Conservation (phyloP, 2,329 filamentous ascomycete genomes). For the Monosporascus sp. region DNA sequence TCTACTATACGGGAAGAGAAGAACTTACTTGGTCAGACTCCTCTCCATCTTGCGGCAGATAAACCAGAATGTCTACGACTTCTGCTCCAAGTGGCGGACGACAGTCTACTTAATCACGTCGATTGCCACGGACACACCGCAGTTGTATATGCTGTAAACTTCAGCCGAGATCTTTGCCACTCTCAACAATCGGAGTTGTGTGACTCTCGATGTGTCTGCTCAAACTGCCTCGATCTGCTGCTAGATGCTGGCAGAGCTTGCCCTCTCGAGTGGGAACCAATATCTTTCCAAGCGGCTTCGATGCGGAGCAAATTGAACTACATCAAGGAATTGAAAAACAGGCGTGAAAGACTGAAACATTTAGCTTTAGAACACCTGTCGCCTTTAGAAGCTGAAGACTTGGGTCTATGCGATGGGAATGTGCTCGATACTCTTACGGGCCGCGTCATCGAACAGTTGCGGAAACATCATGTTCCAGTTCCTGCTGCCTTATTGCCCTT, state of each 20-base stretch:
- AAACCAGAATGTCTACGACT: background rate
- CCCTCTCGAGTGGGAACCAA: no score
- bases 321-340: background rate
- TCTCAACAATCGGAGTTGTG: background rate
- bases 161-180: background rate
- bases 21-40: background rate
- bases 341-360: background rate
- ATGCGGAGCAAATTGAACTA: background rate
- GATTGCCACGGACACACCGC: fast-evolving
- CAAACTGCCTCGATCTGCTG: background rate
- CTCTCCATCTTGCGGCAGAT: background rate
- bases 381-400: background rate
- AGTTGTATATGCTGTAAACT: background rate
- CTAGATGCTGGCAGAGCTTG: background rate
- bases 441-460: background rate
- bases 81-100: background rate
- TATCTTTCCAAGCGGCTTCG: background rate
- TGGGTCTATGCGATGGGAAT: background rate
- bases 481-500: background rate
- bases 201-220: background rate
- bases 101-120: background rate
- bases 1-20: background rate
- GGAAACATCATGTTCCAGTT: background rate
- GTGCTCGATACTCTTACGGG: background rate
- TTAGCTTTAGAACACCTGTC: background rate